Percentiles rank a stretch among this genome's conserved stretches.
Conservation (phyloP, 2,329 filamentous ascomycete genomes). For the Pestalotiopsis sp. region DNA sequence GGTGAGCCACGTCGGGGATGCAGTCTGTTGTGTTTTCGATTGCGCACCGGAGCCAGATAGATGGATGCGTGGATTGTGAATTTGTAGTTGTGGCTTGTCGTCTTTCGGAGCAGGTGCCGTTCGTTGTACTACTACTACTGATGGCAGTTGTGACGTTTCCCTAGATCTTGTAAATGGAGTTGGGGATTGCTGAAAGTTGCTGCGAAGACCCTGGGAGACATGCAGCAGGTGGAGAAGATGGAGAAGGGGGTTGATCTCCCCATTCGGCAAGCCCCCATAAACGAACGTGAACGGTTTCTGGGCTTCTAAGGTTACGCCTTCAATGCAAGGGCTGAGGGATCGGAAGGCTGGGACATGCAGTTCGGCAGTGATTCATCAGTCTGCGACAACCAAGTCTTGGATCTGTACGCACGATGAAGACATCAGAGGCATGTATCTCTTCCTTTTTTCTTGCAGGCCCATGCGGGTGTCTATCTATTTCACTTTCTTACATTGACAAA, state of each 20-base stretch:
- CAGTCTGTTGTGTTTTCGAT: background rate
- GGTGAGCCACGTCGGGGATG: background rate
- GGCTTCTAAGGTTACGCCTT: background rate
- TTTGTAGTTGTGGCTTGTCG: too few species aligned
- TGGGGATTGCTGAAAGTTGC: background rate
- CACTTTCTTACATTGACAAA: background rate
- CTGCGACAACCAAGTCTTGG: background rate
- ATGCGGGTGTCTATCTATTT: background rate
- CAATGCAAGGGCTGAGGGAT: background rate
- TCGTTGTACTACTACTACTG: background rate
- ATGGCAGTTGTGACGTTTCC: background rate
- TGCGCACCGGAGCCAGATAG: background rate
- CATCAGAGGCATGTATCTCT: too few species aligned
- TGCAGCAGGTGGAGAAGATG: constrained; percentile 5
- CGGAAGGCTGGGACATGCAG: background rate
- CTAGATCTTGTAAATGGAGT: background rate
- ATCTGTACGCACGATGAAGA: background rate
- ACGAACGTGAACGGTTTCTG: background rate
- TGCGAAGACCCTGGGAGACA: constrained; percentile 9
- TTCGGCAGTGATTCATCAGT: background rate
- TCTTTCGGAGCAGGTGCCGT: too few species aligned
- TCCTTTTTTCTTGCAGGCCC: background rate
- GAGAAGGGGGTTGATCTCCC: constrained; percentile 6
- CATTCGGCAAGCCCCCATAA: constrained; percentile 2
- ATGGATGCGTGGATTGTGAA: too few species aligned